Percentiles rank a stretch among this genome's conserved stretches.
phyloP scores from a whole-genome alignment of 805 yeast genomes.

The Myxozyma nipponensis region DNA sequence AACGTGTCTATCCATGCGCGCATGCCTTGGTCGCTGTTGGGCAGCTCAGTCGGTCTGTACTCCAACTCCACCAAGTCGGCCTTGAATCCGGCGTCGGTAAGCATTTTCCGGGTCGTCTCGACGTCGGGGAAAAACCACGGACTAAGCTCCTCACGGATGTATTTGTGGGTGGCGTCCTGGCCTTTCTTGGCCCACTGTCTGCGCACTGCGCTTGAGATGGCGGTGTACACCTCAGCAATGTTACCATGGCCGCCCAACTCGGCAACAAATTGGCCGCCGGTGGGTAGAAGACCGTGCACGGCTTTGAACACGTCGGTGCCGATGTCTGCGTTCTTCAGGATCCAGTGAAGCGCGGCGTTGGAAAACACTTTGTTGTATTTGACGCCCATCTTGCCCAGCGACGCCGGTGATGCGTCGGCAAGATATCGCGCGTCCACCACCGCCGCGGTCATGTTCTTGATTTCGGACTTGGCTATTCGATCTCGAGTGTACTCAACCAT shows the following conservation, averaged over 20 bases:
- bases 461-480: slow-evolving; percentile 3
- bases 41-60: slow-evolving; percentile 28
- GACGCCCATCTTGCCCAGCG: background rate
- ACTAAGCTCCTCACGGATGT: slow-evolving; percentile 8
- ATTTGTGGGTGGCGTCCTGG: slow-evolving; percentile 2
- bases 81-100: slow-evolving; percentile 28
- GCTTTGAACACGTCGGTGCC: slow-evolving; percentile 22
- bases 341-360: slow-evolving; percentile 33
- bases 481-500: slow-evolving; percentile 15
- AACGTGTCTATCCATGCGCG: slow-evolving; percentile 31
- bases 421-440: slow-evolving; percentile 17
- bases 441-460: slow-evolving; percentile 11
- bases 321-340: slow-evolving; percentile 9
- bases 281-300: slow-evolving; percentile 20
- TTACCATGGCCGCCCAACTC: slow-evolving; percentile 33
- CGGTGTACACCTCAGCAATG: slow-evolving; percentile 30
- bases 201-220: slow-evolving; percentile 19
- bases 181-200: slow-evolving; percentile 10
- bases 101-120: slow-evolving; percentile 10
- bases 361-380: slow-evolving; percentile 29
- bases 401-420: slow-evolving; percentile 1
- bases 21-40: slow-evolving; percentile 25
- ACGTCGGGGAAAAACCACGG: slow-evolving; percentile 31
- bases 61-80: slow-evolving; percentile 27
- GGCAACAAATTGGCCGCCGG: slow-evolving; percentile 29